phyloP scores from a whole-genome alignment of 2,329 filamentous ascomycete species.

The Mycosphaerella arachidis region DNA sequence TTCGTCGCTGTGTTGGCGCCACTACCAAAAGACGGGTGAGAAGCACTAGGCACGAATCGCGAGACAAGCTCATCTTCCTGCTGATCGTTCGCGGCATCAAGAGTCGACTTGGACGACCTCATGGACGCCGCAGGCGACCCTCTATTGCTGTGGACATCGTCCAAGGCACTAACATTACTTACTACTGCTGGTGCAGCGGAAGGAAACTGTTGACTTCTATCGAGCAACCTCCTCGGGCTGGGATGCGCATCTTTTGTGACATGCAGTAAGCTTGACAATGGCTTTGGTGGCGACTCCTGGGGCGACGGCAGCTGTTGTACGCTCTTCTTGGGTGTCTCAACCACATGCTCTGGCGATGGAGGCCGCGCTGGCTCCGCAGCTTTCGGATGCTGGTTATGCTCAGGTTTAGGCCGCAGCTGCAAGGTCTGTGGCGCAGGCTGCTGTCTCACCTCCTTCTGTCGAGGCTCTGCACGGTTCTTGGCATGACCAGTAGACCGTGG shows the following conservation, averaged over 20 bases:
- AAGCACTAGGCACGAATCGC: constrained; percentile 29
- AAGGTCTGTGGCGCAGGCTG: not conserved
- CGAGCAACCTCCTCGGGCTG: constrained; percentile 23
- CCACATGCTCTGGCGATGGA: not conserved
- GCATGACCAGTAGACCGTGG: not conserved
- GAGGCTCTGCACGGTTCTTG: not conserved
- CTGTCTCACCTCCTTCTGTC: not conserved
- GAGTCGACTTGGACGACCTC: constrained; percentile 23
- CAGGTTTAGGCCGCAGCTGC: not conserved
- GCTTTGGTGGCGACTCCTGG: constrained; percentile 11
- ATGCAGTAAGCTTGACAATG: constrained; percentile 18
- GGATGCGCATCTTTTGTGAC: constrained; percentile 27
- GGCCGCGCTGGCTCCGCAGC: not conserved
- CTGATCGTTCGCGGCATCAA: constrained; percentile 15
- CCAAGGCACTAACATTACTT: constrained; percentile 31
- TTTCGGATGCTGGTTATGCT: not conserved
- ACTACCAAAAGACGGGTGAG: constrained; percentile 29
- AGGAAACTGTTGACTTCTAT: constrained; percentile 21
- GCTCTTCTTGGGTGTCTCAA: not conserved
- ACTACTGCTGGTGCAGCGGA: constrained; percentile 27
- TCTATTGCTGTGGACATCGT: constrained; percentile 26
- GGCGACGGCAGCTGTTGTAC: not conserved
- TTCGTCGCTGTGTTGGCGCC: constrained; percentile 27
- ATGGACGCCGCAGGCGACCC: constrained; percentile 29
- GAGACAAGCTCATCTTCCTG: constrained; percentile 31